A percentile compares a stretch with the other conserved stretches of the same genome.
These are phyloP conservation scores for Candida khao-thaluensis DNA, from an alignment of 805 yeast species.

Conservation along the genomic window DNA sequence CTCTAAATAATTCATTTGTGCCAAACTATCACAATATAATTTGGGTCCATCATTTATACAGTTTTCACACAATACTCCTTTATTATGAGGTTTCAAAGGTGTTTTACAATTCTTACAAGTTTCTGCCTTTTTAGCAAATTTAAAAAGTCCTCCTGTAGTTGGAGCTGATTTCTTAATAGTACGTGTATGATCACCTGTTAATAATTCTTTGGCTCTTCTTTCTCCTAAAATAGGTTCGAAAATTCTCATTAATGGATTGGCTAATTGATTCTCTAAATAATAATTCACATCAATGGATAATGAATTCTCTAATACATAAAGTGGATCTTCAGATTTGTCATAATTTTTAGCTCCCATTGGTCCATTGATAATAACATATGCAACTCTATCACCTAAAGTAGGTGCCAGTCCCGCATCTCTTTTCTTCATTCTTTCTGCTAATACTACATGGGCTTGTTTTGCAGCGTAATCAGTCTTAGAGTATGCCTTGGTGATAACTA, in stretches of 20 bases:
- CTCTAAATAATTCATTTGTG: constrained; percentile 77
- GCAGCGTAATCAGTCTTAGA: constrained; percentile 90
- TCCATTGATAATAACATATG: constrained; percentile 76
- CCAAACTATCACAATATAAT: constrained; percentile 76
- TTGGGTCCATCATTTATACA: constrained; percentile 80
- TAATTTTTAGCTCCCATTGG: constrained; percentile 84
- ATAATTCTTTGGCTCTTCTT: constrained; percentile 70
- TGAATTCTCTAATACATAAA: constrained; percentile 87
- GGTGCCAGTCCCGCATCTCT: constrained; percentile 99
- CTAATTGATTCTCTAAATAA: constrained; percentile 86
- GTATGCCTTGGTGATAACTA: constrained; percentile 90
- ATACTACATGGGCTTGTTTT: constrained; percentile 95
- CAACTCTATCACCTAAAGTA: constrained; percentile 94
- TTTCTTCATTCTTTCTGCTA: constrained; percentile 92
- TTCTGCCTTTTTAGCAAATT: constrained; percentile 85
- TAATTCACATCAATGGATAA: constrained; percentile 93
- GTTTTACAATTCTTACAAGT: constrained; percentile 86
- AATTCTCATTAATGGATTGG: constrained; percentile 90
- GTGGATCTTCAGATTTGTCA: constrained; percentile 96
- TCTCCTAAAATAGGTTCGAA: constrained; percentile 95
- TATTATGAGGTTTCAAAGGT: constrained; percentile 59
- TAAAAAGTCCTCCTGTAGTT: constrained; percentile 84
- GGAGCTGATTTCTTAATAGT: constrained; percentile 72
- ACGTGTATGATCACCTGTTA: constrained; percentile 83
- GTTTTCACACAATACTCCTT: constrained; percentile 77